Evolutionary conservation across 805 yeast species (phyloP).

Genomic region (Schwanniomyces polymorphus): DNA sequence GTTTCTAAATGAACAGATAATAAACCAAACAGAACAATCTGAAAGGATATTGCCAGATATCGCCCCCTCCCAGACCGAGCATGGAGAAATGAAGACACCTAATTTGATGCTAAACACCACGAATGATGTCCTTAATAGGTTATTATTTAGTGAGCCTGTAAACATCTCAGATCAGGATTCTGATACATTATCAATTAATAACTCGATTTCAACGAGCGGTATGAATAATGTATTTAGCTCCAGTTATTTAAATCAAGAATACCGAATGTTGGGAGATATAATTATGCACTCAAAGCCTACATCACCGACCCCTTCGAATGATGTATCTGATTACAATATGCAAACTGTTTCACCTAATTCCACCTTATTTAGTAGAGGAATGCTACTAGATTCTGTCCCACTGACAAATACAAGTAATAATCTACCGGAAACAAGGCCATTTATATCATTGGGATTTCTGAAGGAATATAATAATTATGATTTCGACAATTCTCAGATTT

Average conservation of each 20-base stretch:
- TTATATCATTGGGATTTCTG: conserved; percentile 37
- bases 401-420: neutral
- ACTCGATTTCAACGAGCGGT: conserved; percentile 3
- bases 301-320: conserved; percentile 38
- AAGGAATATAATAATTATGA: conserved; percentile 4
- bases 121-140: conserved; percentile 23
- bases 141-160: conserved; percentile 13
- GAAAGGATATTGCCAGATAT: neutral
- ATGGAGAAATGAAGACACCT: neutral
- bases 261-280: conserved; percentile 51
- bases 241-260: conserved; percentile 51
- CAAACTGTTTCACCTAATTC: conserved; percentile 8
- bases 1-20: neutral
- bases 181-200: conserved; percentile 12
- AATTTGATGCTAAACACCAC: conserved; percentile 27
- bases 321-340: conserved; percentile 13
- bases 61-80: neutral
- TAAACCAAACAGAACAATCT: neutral
- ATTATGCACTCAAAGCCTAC: conserved; percentile 39
- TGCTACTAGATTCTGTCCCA: neutral
- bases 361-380: conserved; percentile 5
- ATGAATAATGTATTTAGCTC: conserved; percentile 30
- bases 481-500: conserved; percentile 5
- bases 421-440: conserved; percentile 35
- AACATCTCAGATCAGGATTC: conserved; percentile 4